Percentiles rank a stretch among this genome's conserved stretches.
Conservation (phyloP, 306 rosid species). For the Lathyrus tuberosus region DNA sequence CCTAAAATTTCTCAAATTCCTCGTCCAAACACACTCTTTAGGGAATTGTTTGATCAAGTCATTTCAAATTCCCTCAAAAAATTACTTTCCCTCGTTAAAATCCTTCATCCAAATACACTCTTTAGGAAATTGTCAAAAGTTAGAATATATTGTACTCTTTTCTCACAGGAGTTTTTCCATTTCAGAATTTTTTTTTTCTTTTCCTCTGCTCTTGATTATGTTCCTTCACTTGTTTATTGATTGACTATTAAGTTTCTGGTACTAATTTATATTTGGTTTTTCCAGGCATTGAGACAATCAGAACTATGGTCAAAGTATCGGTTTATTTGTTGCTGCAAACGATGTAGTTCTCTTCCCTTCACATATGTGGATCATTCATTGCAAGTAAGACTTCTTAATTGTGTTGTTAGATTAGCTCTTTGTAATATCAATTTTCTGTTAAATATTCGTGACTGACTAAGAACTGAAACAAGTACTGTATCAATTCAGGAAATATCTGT, state of each 20-base stretch:
- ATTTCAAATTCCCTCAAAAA: too few species aligned
- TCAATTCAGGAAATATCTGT: conserved; percentile 59
- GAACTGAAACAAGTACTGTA: too few species aligned
- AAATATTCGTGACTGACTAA: not conserved
- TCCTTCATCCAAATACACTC: too few species aligned
- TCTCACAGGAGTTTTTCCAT: not conserved
- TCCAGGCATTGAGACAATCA: conserved; percentile 62
- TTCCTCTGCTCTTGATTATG: not conserved
- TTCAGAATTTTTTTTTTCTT: not conserved
- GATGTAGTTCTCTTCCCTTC: conserved; percentile 55
- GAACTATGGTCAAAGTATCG: conserved; percentile 78
- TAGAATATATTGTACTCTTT: not conserved
- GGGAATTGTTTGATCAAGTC: too few species aligned
- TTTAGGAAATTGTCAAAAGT: conserved; percentile 21
- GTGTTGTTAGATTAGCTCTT: not conserved
- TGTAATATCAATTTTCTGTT: conserved; percentile 9
- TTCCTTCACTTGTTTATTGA: conserved; percentile 21
- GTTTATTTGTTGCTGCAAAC: conserved; percentile 62
- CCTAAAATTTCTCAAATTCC: too few species aligned
- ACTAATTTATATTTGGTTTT: conserved; percentile 15
- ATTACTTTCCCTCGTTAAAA: too few species aligned
- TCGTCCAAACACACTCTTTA: too few species aligned
- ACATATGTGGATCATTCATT: conserved; percentile 62
- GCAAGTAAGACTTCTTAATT: conserved; percentile 57
- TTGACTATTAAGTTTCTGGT: conserved; percentile 10